Base-by-base conservation (phyloP, 2,329 filamentous ascomycete species). In the Phialophora expanda region DNA sequence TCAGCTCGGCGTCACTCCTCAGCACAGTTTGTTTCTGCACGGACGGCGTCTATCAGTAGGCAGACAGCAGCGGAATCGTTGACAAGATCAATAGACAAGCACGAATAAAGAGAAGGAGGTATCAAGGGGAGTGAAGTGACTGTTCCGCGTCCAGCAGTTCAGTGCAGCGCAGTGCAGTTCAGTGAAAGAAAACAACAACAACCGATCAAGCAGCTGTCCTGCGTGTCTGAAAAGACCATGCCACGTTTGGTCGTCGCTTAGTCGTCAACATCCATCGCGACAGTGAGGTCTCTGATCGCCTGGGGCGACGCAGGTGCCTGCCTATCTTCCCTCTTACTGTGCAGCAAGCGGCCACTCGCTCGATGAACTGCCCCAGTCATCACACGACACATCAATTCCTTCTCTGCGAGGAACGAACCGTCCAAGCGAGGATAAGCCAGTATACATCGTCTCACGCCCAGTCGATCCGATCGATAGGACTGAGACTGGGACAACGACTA, bases 161-260 rank as follows among this genome's bases (percentile, higher is more conserved):
- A 7, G 38, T 44, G 38, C n/a, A n/a, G n/a, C n/a, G n/a, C n/a
- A n/a, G n/a, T n/a, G 38, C 38, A 44, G 38, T n/a, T 44, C 17
- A 7, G 38, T 44, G 38, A 44, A 44, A 44, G 46, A 50, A 50
- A 50, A 50, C 46, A 50, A 50, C 46, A 50, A 26, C 7, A 51
- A 22, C 48, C 48, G 48, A 51, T 22, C 26, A 28, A 51, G 48
- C 48, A 26, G 20, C 22, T 26, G 48, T 20, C 8, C 20, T n/a
- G 17, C 3, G 11, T 48, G 17, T 34, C 3, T 44, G 38, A 6
- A 3, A 17, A 51, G 14, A 22, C 20, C 26, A 51, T 51, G 14
- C 48, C 48, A 51, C 48, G 48, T 51, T 26, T 14, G 48, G 48
- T 9, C 11, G 32, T 8, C 48, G 48, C 48, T 51, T 51, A 51